These are phyloP conservation scores for Pisolithus microcarpus DNA, from an alignment of 768 basidiomycete species.

Conservation along the genomic window DNA sequence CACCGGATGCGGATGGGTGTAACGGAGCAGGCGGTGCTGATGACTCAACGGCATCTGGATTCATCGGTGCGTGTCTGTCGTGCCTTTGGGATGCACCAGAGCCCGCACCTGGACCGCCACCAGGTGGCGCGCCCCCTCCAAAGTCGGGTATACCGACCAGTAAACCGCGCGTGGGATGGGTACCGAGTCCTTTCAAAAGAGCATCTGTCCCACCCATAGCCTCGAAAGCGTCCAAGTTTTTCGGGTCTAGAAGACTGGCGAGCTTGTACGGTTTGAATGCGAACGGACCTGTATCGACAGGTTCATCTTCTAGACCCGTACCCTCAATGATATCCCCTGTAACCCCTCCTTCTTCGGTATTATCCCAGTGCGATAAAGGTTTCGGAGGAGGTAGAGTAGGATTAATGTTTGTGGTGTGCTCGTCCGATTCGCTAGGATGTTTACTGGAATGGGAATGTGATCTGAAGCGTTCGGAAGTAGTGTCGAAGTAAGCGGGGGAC, in stretches of 20 bases:
- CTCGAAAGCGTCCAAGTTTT: slow-evolving; percentile 59
- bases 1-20: not conserved
- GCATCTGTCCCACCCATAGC: slow-evolving; percentile 64
- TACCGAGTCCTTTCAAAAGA: slow-evolving; percentile 69
- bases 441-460: slow-evolving; percentile 14
- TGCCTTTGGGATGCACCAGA: slow-evolving; percentile 28
- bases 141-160: not conserved
- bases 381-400: slow-evolving; percentile 2
- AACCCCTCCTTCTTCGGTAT: slow-evolving; percentile 17
- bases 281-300: slow-evolving; percentile 64
- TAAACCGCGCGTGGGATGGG: slow-evolving; percentile 46
- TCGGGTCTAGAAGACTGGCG: slow-evolving; percentile 86
- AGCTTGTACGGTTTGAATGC: slow-evolving; percentile 64
- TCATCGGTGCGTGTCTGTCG: slow-evolving; percentile 11
- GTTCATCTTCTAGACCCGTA: slow-evolving; percentile 32
- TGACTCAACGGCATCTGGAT: slow-evolving; percentile 22
- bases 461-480: slow-evolving; percentile 25
- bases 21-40: not conserved
- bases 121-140: not conserved
- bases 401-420: not conserved
- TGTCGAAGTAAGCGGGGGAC: slow-evolving; percentile 35
- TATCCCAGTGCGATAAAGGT: slow-evolving; percentile 19
- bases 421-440: slow-evolving; percentile 2
- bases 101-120: slow-evolving; percentile 18
- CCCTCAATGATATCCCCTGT: slow-evolving; percentile 12